Percentiles rank a stretch among this genome's conserved stretches.
Evolutionary conservation across 768 basidiomycete species (phyloP).

Genomic region (Leccinum pellstonianum): DNA sequence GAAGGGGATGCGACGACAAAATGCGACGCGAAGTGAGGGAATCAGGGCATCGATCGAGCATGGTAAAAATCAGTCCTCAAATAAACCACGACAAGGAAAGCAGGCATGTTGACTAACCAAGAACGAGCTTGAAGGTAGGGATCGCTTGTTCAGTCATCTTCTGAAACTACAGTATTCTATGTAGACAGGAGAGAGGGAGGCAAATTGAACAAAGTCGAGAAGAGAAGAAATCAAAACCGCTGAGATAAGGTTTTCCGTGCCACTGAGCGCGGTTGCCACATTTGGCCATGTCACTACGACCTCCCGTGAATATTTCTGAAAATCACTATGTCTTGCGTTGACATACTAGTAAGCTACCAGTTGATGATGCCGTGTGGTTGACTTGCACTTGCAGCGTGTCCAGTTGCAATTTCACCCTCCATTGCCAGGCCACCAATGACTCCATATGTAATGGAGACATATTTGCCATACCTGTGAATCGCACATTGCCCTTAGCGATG

Average conservation of each 20-base stretch:
- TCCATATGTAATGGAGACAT: not conserved
- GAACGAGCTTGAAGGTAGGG: constrained; percentile 98
- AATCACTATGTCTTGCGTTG: not conserved
- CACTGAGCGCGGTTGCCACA: constrained; percentile 25
- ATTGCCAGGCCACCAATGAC: not conserved
- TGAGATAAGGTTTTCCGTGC: constrained; percentile 39
- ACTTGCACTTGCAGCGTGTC: not conserved
- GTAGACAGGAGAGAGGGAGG: constrained; percentile 18
- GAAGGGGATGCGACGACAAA: constrained; percentile 9
- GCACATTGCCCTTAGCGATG: not conserved
- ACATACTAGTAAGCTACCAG: not conserved
- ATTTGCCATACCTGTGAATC: not conserved
- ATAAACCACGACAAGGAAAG: constrained; percentile 7
- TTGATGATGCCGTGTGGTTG: not conserved
- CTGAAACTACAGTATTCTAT: constrained; percentile 24
- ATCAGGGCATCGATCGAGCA: constrained; percentile 53
- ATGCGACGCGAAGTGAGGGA: constrained; percentile 11
- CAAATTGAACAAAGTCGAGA: constrained; percentile 26
- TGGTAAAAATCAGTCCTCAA: constrained; percentile 24
- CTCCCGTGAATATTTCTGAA: not conserved
- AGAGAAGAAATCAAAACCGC: constrained; percentile 32
- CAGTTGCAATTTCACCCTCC: not conserved
- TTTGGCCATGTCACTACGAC: constrained; percentile 17
- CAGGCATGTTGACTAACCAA: constrained; percentile 58
- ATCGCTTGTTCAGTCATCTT: constrained; percentile 42